phyloP scores from a whole-genome alignment of 192 early-diverging fungal species.

The Paraglomus occultum region DNA sequence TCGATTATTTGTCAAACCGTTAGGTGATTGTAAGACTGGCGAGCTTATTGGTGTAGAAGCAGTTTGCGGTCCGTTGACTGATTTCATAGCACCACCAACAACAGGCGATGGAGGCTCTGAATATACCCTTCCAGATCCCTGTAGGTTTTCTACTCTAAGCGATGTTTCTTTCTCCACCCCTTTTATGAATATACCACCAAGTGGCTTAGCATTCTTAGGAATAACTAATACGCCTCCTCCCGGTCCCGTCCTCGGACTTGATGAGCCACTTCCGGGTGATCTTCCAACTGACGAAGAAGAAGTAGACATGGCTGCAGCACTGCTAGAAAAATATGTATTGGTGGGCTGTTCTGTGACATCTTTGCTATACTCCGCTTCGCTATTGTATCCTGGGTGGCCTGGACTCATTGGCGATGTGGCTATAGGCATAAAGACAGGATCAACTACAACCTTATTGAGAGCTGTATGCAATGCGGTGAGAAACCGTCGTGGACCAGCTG shows the following conservation, averaged over 20 bases:
- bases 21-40: background rate
- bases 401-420: slow-evolving; percentile 56
- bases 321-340: background rate
- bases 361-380: background rate
- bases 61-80: background rate
- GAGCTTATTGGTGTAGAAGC: slow-evolving; percentile 18
- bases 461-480: slow-evolving; percentile 58
- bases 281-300: background rate
- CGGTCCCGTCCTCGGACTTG: slow-evolving; percentile 8
- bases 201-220: background rate
- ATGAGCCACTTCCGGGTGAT: background rate
- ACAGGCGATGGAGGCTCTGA: too few relatives aligned
- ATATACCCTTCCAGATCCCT: too few relatives aligned
- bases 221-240: background rate
- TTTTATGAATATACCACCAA: background rate
- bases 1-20: slow-evolving; percentile 1
- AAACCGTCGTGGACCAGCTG: slow-evolving; percentile 57
- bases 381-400: slow-evolving; percentile 14
- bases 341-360: background rate
- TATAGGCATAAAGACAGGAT: slow-evolving; percentile 53
- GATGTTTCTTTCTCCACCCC: background rate
- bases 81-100: too few relatives aligned
- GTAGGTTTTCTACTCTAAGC: too few relatives aligned
- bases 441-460: slow-evolving; percentile 48
- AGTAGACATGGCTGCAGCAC: background rate